These are phyloP conservation scores for Hordeum marinum DNA, from an alignment of 176 grass and related monocot species.

Conservation along the genomic window DNA sequence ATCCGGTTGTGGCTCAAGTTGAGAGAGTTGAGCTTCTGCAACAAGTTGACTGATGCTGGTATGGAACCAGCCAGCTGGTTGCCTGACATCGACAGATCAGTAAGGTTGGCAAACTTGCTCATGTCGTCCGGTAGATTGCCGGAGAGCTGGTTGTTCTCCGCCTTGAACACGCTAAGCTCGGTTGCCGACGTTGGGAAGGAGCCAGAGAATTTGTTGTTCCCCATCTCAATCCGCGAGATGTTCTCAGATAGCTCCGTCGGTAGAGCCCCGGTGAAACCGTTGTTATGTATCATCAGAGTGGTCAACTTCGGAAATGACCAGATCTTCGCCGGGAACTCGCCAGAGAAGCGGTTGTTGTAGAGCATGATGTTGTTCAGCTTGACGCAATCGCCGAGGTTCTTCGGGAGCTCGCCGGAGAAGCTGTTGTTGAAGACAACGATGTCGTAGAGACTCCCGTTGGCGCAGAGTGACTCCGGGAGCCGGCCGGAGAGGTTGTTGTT, in stretches of 20 bases:
- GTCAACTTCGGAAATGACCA: slow-evolving; percentile 43
- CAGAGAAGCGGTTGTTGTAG: slow-evolving; percentile 56
- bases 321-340: slow-evolving; percentile 43
- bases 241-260: slow-evolving; percentile 27
- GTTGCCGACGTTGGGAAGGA: slow-evolving; percentile 23
- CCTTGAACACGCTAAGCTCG: slow-evolving; percentile 27
- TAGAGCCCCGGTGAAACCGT: slow-evolving; percentile 49
- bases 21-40: slow-evolving; percentile 43
- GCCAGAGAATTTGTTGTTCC: slow-evolving; percentile 58
- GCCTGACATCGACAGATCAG: slow-evolving; percentile 7
- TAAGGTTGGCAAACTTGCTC: slow-evolving; percentile 34
- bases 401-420: slow-evolving; percentile 45
- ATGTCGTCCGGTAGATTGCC: slow-evolving; percentile 43
- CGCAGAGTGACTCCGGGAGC: slow-evolving; percentile 47
- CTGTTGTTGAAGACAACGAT: slow-evolving; percentile 65
- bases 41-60: slow-evolving; percentile 27
- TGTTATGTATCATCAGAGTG: slow-evolving; percentile 53
- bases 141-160: slow-evolving; percentile 51
- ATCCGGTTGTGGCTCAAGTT: slow-evolving; percentile 51
- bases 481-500: slow-evolving; percentile 49
- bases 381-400: slow-evolving; percentile 24
- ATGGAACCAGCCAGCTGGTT: slow-evolving; percentile 51
- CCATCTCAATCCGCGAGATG: slow-evolving; percentile 51
- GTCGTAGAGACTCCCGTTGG: slow-evolving; percentile 21
- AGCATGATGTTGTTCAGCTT: slow-evolving; percentile 42